Conservation (phyloP, 2,329 filamentous ascomycete genomes). For the Fusarium sp. region DNA sequence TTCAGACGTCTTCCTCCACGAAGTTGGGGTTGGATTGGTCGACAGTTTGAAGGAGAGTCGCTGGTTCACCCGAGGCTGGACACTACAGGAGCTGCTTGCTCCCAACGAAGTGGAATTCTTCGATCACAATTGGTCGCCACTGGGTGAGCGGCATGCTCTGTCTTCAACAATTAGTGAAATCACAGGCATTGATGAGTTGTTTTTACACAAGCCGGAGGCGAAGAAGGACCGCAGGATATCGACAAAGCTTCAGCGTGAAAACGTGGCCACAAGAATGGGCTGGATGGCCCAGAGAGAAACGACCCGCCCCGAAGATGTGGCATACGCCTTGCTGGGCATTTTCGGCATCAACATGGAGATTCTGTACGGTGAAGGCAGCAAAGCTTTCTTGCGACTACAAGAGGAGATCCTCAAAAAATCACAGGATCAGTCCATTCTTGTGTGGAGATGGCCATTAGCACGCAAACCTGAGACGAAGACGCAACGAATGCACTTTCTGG, state of each 20-base stretch:
- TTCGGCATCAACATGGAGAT: slow-evolving; percentile 52
- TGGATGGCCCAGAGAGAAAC: slow-evolving; percentile 51
- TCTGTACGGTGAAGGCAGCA: slow-evolving; percentile 51
- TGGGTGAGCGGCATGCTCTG: slow-evolving; percentile 37
- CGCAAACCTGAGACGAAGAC: slow-evolving; percentile 23
- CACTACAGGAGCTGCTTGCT: slow-evolving; percentile 43
- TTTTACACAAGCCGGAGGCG: slow-evolving; percentile 32
- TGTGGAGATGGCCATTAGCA: slow-evolving; percentile 41
- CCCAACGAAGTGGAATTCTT: slow-evolving; percentile 45
- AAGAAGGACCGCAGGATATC: slow-evolving; percentile 35
- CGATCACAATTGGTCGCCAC: slow-evolving; percentile 37
- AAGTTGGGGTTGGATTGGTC: slow-evolving; percentile 21
- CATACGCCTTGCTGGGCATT: slow-evolving; percentile 51
- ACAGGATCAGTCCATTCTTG: slow-evolving; percentile 52
- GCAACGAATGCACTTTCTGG: slow-evolving; percentile 42
- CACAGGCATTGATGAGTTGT: slow-evolving; percentile 40
- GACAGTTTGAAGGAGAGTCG: slow-evolving; percentile 39
- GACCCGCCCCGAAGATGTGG: slow-evolving; percentile 47
- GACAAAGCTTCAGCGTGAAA: slow-evolving; percentile 39
- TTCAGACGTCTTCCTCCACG: slow-evolving; percentile 35
- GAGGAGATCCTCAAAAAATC: slow-evolving; percentile 50
- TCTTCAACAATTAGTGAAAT: slow-evolving; percentile 38
- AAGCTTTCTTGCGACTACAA: slow-evolving; percentile 50
- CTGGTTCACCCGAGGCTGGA: slow-evolving; percentile 44
- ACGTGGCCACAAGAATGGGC: slow-evolving; percentile 49